Percentiles rank a stretch among this genome's conserved stretches.
These are phyloP conservation scores for Rhizopus sp. DNA, from an alignment of 371 early-diverging fungal genomes.

Conservation along the genomic window DNA sequence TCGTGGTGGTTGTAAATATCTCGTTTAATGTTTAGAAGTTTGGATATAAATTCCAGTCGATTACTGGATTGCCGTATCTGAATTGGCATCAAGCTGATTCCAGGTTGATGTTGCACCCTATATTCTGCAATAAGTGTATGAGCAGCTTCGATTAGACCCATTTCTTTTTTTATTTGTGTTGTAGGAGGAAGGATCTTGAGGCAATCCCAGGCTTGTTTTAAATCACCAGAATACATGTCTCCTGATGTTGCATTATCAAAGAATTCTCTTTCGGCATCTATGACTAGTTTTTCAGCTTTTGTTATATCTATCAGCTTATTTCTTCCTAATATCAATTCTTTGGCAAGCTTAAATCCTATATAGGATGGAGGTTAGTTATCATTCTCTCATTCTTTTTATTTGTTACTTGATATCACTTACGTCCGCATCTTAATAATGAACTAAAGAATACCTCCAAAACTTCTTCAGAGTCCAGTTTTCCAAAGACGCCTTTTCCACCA, in stretches of 20 bases:
- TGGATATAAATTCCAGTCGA: constrained; percentile 66
- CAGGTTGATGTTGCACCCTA: constrained; percentile 54
- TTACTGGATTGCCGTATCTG: constrained; percentile 71
- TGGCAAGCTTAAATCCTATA: constrained; percentile 67
- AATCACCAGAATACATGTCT: constrained; percentile 63
- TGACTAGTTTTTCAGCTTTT: constrained; percentile 62
- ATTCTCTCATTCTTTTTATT: neutral
- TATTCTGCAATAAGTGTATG: constrained; percentile 63
- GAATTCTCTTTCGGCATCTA: constrained; percentile 74
- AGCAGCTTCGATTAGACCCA: constrained; percentile 76
- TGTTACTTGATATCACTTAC: constrained; percentile 45
- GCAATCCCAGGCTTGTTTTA: constrained; percentile 79
- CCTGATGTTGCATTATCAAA: constrained; percentile 78
- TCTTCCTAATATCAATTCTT: constrained; percentile 59
- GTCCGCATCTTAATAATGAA: constrained; percentile 67
- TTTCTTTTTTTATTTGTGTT: constrained; percentile 60
- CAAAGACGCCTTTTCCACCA: constrained; percentile 58
- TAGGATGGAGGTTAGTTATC: neutral
- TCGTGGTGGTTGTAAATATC: constrained; percentile 54
- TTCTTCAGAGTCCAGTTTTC: constrained; percentile 51
- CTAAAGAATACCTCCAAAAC: constrained; percentile 71
- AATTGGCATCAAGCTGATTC: constrained; percentile 68
- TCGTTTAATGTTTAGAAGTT: constrained; percentile 53
- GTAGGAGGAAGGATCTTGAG: constrained; percentile 67
- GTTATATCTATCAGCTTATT: constrained; percentile 54